A percentile compares a stretch with the other conserved stretches of the same genome.
Conservation (phyloP, 208 protist species). For the Crithidia bombi region DNA sequence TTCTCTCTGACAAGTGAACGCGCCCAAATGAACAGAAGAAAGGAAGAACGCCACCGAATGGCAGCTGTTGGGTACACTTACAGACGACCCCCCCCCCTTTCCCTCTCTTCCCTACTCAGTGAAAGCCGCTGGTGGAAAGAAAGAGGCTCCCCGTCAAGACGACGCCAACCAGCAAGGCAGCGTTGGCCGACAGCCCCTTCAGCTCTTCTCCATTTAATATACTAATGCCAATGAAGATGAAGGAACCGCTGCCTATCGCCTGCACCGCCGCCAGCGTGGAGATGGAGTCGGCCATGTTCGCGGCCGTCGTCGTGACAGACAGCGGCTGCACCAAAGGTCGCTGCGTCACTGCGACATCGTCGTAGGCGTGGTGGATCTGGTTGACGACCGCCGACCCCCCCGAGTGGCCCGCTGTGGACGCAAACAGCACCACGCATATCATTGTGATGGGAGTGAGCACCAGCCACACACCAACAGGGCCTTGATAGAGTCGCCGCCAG, state of each 20-base stretch:
- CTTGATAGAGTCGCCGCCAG: conserved; percentile 31
- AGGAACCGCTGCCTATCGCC: conserved; percentile 70
- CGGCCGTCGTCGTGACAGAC: neutral
- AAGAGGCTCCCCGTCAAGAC: conserved; percentile 38
- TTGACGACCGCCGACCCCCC: neutral
- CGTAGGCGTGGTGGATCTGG: too few relatives aligned
- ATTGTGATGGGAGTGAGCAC: conserved; percentile 49
- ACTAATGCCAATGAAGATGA: conserved; percentile 62
- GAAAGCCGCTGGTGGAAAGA: conserved; percentile 13
- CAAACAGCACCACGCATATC: conserved; percentile 26
- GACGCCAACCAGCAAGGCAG: conserved; percentile 49
- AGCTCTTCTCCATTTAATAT: conserved; percentile 62
- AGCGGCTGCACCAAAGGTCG: neutral
- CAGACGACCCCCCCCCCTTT: too few relatives aligned
- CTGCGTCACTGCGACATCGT: neutral
- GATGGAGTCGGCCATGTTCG: neutral
- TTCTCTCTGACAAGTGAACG: too few relatives aligned
- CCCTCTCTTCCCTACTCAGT: too few relatives aligned
- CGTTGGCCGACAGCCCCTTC: conserved; percentile 29
- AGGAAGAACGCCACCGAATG: too few relatives aligned
- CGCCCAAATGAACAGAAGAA: too few relatives aligned
- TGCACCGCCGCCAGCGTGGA: conserved; percentile 38
- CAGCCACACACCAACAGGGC: conserved; percentile 47
- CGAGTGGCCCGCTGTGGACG: neutral
- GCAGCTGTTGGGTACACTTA: too few relatives aligned